Evolutionary conservation across 2,329 filamentous ascomycete species (phyloP).

Genomic region (Pseudocercospora crystallina): DNA sequence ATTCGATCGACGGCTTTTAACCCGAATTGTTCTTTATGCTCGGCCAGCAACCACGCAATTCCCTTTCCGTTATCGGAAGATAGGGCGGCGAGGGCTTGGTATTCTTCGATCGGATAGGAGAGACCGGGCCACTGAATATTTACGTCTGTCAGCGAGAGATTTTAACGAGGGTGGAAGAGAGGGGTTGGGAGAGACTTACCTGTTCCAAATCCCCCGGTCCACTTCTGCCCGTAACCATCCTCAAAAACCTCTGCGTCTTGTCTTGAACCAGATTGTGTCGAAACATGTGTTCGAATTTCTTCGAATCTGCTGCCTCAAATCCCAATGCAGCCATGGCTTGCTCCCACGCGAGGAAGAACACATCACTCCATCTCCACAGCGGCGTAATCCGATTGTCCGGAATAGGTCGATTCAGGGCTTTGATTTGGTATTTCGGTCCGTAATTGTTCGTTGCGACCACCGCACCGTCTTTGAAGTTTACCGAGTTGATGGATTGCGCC

Average conservation of each 20-base stretch:
- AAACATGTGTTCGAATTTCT: slow-evolving; percentile 8
- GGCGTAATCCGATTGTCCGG: neutral
- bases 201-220: neutral
- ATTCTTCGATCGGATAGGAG: neutral
- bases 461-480: neutral
- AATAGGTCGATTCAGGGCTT: too few species aligned
- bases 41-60: slow-evolving; percentile 3
- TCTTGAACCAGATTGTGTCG: neutral
- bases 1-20: slow-evolving; percentile 3
- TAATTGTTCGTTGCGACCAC: slow-evolving; percentile 4
- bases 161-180: too few species aligned
- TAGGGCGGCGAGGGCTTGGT: slow-evolving; percentile 2
- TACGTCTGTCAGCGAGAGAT: too few species aligned
- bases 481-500: too few species aligned
- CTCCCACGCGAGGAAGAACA: slow-evolving; percentile 8
- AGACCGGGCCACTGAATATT: slow-evolving; percentile 1
- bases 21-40: slow-evolving; percentile 5
- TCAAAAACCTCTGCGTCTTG: neutral
- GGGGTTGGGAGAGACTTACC: too few species aligned
- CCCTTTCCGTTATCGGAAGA: slow-evolving; percentile 1
- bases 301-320: neutral
- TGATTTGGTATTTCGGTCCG: neutral
- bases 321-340: neutral
- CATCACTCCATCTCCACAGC: slow-evolving; percentile 4
- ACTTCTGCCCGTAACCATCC: neutral